Base-by-base conservation (phyloP, 106 monocot genomes). In the Ottelia alismoides region DNA sequence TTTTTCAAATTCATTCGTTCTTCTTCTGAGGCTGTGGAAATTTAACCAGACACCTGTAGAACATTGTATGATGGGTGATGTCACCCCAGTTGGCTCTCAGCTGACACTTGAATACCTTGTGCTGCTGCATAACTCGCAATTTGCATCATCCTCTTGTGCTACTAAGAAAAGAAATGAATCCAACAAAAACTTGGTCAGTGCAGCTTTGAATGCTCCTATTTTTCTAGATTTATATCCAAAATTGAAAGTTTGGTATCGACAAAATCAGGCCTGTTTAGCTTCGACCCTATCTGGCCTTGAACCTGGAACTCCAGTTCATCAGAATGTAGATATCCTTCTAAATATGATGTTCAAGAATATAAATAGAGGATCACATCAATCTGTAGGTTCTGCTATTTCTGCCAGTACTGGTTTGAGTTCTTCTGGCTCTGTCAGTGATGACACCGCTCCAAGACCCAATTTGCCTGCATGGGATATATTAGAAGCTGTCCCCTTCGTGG, bases 401-500 rank as follows among this genome's bases (percentile, higher is more conserved):
- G 88, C 76, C 52, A 85, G 71, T 53, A 79, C 74, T 55, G 86
- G 78, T 53, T 62, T 98, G 52, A 98, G 90, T 61, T 90, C 82
- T 68, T 81, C 88, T 60, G 67, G 68, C 19, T 62, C 68, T 60
- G 85, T 71, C 47, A 77, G 55, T 68, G 90, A 98, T 11, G 98
- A 85, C 64, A 51, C 30, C 26, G 31, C 53, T 51, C 49, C 64
- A 26, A 76, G 82, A 45, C 89, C 90, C 49, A 82, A 75, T 55
- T 64, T 98, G 50, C 74, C 82, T 61, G 98, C 98, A 60, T 98
- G 98, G 98, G 98, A 98, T 28, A 86, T 98, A 47, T 74, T 98
- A 85, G 90, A 98, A 72, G 98, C 90, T 48, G 85, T 86, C 55
- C 98, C 98, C 43, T 98, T 90, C 78, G 89, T 98, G 9, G 82